Base-by-base conservation (phyloP, 768 basidiomycete genomes). In the Amanita phalloides region DNA sequence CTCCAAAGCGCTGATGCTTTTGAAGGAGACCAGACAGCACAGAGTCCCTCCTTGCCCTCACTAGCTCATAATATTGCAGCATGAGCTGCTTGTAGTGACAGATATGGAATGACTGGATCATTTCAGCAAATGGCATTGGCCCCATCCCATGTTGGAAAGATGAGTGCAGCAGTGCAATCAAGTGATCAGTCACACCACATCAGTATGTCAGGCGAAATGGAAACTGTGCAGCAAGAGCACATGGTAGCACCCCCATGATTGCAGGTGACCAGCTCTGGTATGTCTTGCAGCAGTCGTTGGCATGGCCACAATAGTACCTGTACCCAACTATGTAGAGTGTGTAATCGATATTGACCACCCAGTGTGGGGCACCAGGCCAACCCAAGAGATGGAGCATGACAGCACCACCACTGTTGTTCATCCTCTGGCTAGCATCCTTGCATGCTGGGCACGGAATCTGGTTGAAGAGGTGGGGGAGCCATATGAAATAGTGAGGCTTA, bases 91-190 rank as follows among this genome's bases (percentile, higher is more conserved):
- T 57, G 36, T 58, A 62, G 13, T 53, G 44, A 3, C 57, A 52
- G 3, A 57, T 41, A 52, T 63, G 62, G 14, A 56, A 55, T 1
- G 55, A 53, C 4, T 49, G 50, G 9, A 66, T 33, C 1, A 48
- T 37, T 49, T 62, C 57, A 0, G 61, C 54, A 33, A 66, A 64
- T 25, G 61, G 64, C 21, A 57, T 61, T 3, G 64, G 48, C 0
- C 61, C 61, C 54, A 61, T 58, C 0, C 64, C 60, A 50, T 54
- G 51, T 35, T 55, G 58, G 51, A 64, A 59, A 4, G 55, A 61
- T 0, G 53, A 56, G 2, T 45, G 39, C 55, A 63, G 53, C 8
- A 61, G 45, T 3, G 51, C 32, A 30, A 63, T 57, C 0, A 60
- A 3, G 10, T 32, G 25, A 8, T 50, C 57, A 3, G 60, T 51